These are phyloP conservation scores for Colletotrichum simmondsii DNA, from an alignment of 2,329 filamentous ascomycete species.

Conservation along the genomic window DNA sequence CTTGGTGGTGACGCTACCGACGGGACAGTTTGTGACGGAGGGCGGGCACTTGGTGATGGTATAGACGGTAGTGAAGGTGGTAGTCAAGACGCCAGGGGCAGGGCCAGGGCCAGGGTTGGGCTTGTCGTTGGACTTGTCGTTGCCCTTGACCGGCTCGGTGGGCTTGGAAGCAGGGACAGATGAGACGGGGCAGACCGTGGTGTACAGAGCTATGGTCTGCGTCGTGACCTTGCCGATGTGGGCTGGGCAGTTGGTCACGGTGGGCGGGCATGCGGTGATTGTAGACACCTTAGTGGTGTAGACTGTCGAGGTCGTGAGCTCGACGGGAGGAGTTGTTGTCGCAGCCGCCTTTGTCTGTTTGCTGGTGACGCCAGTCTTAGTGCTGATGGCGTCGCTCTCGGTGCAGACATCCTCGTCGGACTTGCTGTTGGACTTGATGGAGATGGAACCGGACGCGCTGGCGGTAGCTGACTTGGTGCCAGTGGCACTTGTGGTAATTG, in stretches of 20 bases:
- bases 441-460: neutral
- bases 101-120: neutral
- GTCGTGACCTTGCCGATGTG: slow-evolving; percentile 49
- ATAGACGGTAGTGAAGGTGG: slow-evolving; percentile 54
- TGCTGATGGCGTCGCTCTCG: slow-evolving; percentile 23
- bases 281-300: slow-evolving; percentile 59
- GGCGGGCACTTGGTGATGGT: slow-evolving; percentile 68
- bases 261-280: slow-evolving; percentile 64
- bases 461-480: neutral
- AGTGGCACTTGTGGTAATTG: neutral
- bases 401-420: slow-evolving; percentile 25
- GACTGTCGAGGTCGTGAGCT: slow-evolving; percentile 49
- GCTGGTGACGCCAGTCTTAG: neutral
- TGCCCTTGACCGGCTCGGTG: slow-evolving; percentile 19
- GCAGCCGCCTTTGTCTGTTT: neutral
- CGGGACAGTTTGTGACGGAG: slow-evolving; percentile 51
- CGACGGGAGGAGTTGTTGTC: slow-evolving; percentile 16
- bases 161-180: slow-evolving; percentile 22
- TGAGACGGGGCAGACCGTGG: slow-evolving; percentile 55
- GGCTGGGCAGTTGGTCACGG: slow-evolving; percentile 50
- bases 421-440: neutral
- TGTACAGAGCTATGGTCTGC: slow-evolving; percentile 45
- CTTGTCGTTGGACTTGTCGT: neutral
- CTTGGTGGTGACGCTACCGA: slow-evolving; percentile 50
- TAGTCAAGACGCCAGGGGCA: slow-evolving; percentile 39